Base-by-base conservation (phyloP, 2,329 filamentous ascomycete species). In the Myriosclerotinia scirpicola region DNA sequence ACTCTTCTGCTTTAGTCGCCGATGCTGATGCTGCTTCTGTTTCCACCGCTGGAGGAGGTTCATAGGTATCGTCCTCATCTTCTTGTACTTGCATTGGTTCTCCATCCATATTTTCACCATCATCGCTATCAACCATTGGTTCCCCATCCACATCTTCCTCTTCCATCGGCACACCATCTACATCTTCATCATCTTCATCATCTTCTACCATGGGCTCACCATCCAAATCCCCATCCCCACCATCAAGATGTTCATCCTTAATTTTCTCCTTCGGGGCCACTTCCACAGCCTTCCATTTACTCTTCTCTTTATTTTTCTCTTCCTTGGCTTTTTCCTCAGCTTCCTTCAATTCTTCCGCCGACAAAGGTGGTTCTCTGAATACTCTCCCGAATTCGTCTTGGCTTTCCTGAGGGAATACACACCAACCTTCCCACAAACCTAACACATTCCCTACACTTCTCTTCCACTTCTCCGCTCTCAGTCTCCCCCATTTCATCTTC, bases 281-380 rank as follows among this genome's bases (percentile, higher is more conserved):
- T 73, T 78, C 72, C 74, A 81, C 68, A 75, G 78, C 69, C 74
- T 79, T 79, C 79, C 67, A 77, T 72, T 59, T 70, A 36, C 69
- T 72, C 64, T 71, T 75, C 12, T 68, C 71, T 62, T 73, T 78
- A 73, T 69, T 69, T 69, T 65, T 67, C 72, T 67, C 71, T 54
- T 71, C 69, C 30, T 71, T 76, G 72, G 72, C 71, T 34, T 72
- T 71, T 61, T 75, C 76, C 44, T 76, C 76, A 54, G 73, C 73
- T 1, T 78, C 75, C 17, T 73, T 67, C 56, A 77, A 74, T 67
- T 80, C 78, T 50, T 73, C 75, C 40, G 73, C 75, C 9, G 81
- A 83, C 65, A 83, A 78, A 5, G 90, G 89, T 38, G 90, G 90
- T 65, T 87, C 86, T 69, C 90, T 87, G 73, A 96, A 96, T 15